Evolutionary conservation across 768 basidiomycete genomes (phyloP).

Genomic region (Tulasnella sp.): DNA sequence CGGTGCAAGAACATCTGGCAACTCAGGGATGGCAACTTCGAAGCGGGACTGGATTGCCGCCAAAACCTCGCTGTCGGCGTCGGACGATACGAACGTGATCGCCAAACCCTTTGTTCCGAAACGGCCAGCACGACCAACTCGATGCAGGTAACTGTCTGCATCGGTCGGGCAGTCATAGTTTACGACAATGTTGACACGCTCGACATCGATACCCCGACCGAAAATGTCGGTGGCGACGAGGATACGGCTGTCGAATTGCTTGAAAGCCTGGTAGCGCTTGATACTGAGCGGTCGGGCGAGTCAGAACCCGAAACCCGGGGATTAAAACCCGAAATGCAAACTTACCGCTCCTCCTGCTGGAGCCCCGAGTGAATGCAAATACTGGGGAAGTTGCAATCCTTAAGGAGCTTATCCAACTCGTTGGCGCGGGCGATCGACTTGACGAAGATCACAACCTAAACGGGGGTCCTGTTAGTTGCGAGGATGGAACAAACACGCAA

Average conservation of each 20-base stretch:
- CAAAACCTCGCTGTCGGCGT: constrained; percentile 92
- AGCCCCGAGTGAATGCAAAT: constrained; percentile 96
- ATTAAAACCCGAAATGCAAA: not conserved
- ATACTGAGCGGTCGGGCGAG: constrained; percentile 53
- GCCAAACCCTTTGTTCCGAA: constrained; percentile 99
- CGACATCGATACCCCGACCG: constrained; percentile 98
- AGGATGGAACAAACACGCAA: not conserved
- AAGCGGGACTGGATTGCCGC: constrained; percentile 91
- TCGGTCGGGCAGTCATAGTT: constrained; percentile 98
- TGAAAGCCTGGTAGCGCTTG: constrained; percentile 93
- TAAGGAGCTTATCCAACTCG: constrained; percentile 90
- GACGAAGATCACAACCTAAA: constrained; percentile 96
- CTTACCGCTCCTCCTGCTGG: constrained; percentile 92
- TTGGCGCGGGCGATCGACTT: constrained; percentile 97
- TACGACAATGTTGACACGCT: constrained; percentile 98
- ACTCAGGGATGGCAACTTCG: constrained; percentile 92
- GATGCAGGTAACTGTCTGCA: constrained; percentile 97
- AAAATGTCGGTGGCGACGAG: constrained; percentile 99
- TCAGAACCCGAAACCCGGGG: constrained; percentile 16
- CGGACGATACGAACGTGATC: constrained; percentile 92
- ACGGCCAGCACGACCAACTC: constrained; percentile 97
- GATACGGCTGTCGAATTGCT: constrained; percentile 98
- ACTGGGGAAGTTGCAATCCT: constrained; percentile 97
- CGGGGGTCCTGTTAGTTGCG: not conserved
- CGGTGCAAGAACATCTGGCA: constrained; percentile 91